Evolutionary conservation across 2,329 filamentous ascomycete species (phyloP), one percentile per base, ranked within the genome.

Genomic region (Niveomyces coronatus): DNA sequence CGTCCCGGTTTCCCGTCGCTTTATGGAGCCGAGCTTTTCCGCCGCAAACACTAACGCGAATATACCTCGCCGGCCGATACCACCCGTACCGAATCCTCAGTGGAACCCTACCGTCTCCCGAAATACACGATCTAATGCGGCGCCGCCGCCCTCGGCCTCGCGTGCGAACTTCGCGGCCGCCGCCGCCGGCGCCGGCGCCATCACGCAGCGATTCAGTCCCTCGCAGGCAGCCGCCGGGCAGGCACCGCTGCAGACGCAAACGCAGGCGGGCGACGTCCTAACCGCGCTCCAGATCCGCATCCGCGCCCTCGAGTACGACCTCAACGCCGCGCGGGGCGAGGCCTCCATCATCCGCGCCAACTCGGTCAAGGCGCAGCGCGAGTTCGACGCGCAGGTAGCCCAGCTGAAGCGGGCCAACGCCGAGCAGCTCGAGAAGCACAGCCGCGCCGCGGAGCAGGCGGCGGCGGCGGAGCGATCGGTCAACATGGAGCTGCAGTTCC

Each of bases 311-410:
- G 67, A 74, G 46, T 60, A 69, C 5, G 73, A 77, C 35, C 66
- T 81, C 13, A 67, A 67, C 38, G 69, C 71, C 3, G 82, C 83
- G 48, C 65, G 74, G 14, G 85, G 85, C 35, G 83, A 88, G 54
- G 77, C 78, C 19, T 71, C 81, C 35, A 86, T 88, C 43, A 68
- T 88, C n/a, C 75, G 85, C 23, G 72, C 74, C 43, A 85, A 84
- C 43, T 69, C 76, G 28, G 72, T 79, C 35, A 80, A 76, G 49
- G 63, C 68, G 0, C 64, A 67, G 13, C 72, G 74, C 36, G 71
- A 78, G 32, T 74, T 81, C 50, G 76, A 84, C 35, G 68, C 70
- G 17, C 71, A 79, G 48, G 56, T 88, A 17, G 60, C 67, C 15
- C 67, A 70, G 5, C 61, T 85, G 40, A 76, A 75, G 48, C 78